Evolutionary conservation across 2,329 filamentous ascomycete species (phyloP).

Genomic region (Aaosphaeria arxii): DNA sequence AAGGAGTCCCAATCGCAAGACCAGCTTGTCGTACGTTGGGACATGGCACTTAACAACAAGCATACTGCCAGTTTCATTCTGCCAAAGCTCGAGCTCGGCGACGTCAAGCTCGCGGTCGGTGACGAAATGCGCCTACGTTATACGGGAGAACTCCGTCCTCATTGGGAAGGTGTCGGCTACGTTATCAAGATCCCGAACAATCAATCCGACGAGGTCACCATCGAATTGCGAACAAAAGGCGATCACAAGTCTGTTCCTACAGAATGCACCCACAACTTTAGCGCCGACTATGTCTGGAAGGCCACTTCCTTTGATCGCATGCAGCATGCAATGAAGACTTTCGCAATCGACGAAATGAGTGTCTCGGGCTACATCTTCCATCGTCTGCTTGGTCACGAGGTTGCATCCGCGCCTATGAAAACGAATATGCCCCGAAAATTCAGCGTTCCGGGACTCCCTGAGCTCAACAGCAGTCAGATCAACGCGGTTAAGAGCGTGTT

Average conservation of each 20-base stretch:
- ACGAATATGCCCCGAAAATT: constrained; percentile 95
- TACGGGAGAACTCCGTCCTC: constrained; percentile 84
- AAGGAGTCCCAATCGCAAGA: constrained; percentile 98
- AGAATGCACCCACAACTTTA: constrained; percentile 96
- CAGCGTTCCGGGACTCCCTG: constrained; percentile 88
- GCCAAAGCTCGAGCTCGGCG: constrained; percentile 94
- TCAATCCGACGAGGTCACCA: constrained; percentile 93
- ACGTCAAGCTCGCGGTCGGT: constrained; percentile 95
- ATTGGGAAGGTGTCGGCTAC: constrained; percentile 98
- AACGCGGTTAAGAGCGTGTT: constrained; percentile 94
- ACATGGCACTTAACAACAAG: constrained; percentile 94
- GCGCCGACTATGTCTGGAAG: constrained; percentile 99
- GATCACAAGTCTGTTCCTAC: constrained; percentile 96
- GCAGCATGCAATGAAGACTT: constrained; percentile 99
- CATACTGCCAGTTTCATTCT: constrained; percentile 93
- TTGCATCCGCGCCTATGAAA: constrained; percentile 92
- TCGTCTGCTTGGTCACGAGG: constrained; percentile 90
- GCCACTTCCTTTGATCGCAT: constrained; percentile 98
- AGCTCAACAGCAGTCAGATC: constrained; percentile 93
- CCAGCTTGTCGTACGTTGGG: constrained; percentile 90
- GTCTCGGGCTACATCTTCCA: constrained; percentile 99
- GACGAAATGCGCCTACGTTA: constrained; percentile 98
- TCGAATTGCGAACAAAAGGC: constrained; percentile 89
- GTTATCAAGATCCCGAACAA: constrained; percentile 99
- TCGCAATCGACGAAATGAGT: constrained; percentile 95